These are phyloP conservation scores for Apiospora sp. DNA, from an alignment of 2,329 filamentous ascomycete species.

Conservation along the genomic window DNA sequence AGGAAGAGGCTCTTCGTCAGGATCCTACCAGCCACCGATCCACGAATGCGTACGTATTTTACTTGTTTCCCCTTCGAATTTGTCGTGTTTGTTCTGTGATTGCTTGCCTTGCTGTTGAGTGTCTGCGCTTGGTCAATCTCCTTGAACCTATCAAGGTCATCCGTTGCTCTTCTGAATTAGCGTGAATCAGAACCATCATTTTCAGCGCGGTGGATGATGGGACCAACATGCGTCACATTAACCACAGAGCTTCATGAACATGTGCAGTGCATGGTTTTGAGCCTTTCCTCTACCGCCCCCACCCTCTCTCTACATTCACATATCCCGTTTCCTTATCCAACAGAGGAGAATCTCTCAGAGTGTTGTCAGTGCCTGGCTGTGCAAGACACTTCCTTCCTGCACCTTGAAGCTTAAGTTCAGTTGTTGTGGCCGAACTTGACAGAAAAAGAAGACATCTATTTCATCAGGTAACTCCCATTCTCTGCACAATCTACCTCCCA, in stretches of 20 bases:
- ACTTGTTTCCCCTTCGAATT: slow-evolving; percentile 24
- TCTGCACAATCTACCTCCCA: neutral
- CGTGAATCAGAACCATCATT: neutral
- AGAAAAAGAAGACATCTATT: neutral
- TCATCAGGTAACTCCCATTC: neutral
- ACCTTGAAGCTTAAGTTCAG: neutral
- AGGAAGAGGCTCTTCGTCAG: slow-evolving; percentile 76
- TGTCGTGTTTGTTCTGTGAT: neutral
- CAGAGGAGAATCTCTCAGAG: neutral
- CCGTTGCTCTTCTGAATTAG: neutral
- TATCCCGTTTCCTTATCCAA: neutral
- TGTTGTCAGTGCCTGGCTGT: slow-evolving; percentile 13
- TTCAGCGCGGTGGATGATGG: neutral
- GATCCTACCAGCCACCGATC: slow-evolving; percentile 76
- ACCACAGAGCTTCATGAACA: neutral
- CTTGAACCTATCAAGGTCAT: slow-evolving; percentile 3
- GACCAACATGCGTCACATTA: neutral
- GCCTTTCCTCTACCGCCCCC: slow-evolving; percentile 15
- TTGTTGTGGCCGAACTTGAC: neutral
- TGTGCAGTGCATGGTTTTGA: slow-evolving; percentile 20
- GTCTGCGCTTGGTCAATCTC: neutral
- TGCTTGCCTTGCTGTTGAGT: neutral
- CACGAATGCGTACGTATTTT: slow-evolving; percentile 78
- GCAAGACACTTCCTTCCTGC: slow-evolving; percentile 4
- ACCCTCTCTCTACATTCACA: neutral